Evolutionary conservation across 2,329 filamentous ascomycete species (phyloP), one percentile per base, ranked within the genome.

Genomic region (Colletotrichum simmondsii): DNA sequence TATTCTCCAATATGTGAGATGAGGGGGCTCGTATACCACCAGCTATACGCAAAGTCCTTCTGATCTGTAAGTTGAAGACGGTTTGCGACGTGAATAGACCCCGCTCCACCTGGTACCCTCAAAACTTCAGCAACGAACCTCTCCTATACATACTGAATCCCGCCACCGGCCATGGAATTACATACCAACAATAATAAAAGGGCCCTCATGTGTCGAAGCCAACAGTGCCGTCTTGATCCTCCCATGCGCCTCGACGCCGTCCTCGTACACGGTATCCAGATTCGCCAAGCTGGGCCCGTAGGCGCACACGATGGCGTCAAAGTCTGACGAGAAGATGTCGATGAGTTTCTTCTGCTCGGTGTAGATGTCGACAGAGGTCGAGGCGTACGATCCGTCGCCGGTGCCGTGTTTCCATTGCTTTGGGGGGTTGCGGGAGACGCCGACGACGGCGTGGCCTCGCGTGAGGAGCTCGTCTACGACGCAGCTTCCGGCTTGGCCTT

Each of bases 171-270:
- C 14, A 7, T 12, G 32, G 7, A 19, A 37, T 1, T 0, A 24
- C 26, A 2, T 59, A 66, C 64, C 64, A 4, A 66, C 49, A 12
- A 59, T 46, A n/a, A 66, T 32, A 14, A 66, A 66, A 16, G 64
- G 37, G 0, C 54, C 64, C 12, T 42, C 16, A 5, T 59, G 54
- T 1, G 54, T 26, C 4, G 64, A 66, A 12, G 35, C 28, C 19
- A 66, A 54, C 26, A 52, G n/a, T 11, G 37, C 64, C 8, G 26
- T 59, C 26, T 59, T 59, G 5, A 66, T 66, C 2, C 64, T 49
- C 16, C 46, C 19, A 8, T 66, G 35, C 32, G 54, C 57, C 53
- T 66, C 37, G 11, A 66, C 64, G 4, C 54, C 56, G 7, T 59
- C 64, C 0, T 30, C 7, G 35, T 59, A 66, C 4, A 66, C 12